phyloP scores from a whole-genome alignment of 495 filamentous ascomycete genomes.

The Penicillium roqueforti region DNA sequence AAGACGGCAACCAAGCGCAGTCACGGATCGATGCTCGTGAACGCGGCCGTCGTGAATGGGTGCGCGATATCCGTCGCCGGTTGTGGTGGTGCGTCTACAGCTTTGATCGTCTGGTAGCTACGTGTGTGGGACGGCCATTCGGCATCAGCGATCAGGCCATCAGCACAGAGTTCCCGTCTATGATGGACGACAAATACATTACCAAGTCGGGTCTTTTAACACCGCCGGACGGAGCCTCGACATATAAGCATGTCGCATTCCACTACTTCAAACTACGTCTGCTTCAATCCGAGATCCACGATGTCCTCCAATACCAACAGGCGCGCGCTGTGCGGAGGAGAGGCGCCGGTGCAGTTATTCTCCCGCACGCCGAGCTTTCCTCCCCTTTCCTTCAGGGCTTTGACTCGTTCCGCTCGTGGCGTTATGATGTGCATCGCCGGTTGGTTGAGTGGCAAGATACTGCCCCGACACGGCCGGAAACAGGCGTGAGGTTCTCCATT shows the following conservation, averaged over 20 bases:
- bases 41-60: slow-evolving; percentile 76
- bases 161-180: slow-evolving; percentile 86
- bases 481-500: slow-evolving; percentile 78
- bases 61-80: slow-evolving; percentile 78
- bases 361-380: slow-evolving; percentile 71
- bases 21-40: slow-evolving; percentile 50
- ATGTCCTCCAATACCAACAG: slow-evolving; percentile 89
- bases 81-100: slow-evolving; percentile 98
- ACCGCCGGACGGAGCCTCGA: slow-evolving; percentile 53
- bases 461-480: slow-evolving; percentile 70
- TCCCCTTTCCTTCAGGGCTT: slow-evolving; percentile 84
- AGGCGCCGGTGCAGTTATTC: slow-evolving; percentile 57
- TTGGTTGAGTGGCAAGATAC: slow-evolving; percentile 83
- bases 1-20: slow-evolving; percentile 33
- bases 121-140: slow-evolving; percentile 89
- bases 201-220: slow-evolving; percentile 71
- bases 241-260: slow-evolving; percentile 82
- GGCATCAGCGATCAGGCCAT: slow-evolving; percentile 91
- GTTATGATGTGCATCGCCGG: slow-evolving; percentile 78
- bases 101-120: slow-evolving; percentile 85
- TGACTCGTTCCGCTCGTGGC: slow-evolving; percentile 82
- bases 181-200: slow-evolving; percentile 84
- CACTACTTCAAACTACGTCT: slow-evolving; percentile 92
- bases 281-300: slow-evolving; percentile 90
- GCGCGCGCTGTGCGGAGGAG: slow-evolving; percentile 46